These are phyloP conservation scores for Chytriomyces sp. DNA, from an alignment of 192 early-diverging fungal genomes.

Conservation along the genomic window DNA sequence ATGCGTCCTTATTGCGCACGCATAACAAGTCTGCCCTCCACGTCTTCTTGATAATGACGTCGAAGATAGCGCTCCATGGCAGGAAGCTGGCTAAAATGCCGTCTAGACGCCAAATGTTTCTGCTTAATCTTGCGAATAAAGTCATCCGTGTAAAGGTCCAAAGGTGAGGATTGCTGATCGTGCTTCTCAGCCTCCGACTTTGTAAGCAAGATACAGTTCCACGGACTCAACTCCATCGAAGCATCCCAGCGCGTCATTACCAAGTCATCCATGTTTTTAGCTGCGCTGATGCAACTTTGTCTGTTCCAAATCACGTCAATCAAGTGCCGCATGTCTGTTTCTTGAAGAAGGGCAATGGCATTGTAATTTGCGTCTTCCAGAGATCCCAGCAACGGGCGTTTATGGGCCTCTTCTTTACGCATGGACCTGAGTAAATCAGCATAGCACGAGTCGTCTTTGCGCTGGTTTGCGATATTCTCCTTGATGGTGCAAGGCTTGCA, in stretches of 20 bases:
- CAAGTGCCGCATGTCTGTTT: slow-evolving; percentile 60
- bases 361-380: slow-evolving; percentile 44
- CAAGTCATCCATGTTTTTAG: slow-evolving; percentile 47
- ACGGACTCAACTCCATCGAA: slow-evolving; percentile 50
- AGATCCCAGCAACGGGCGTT: slow-evolving; percentile 21
- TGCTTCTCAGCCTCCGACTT: slow-evolving; percentile 61
- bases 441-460: slow-evolving; percentile 59
- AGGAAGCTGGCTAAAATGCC: slow-evolving; percentile 60
- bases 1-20: neutral
- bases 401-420: slow-evolving; percentile 49
- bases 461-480: slow-evolving; percentile 56
- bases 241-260: slow-evolving; percentile 59
- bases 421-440: slow-evolving; percentile 53
- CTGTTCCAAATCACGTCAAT: slow-evolving; percentile 62
- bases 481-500: slow-evolving; percentile 58
- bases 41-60: slow-evolving; percentile 45
- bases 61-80: slow-evolving; percentile 55
- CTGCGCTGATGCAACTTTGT: slow-evolving; percentile 52
- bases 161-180: slow-evolving; percentile 42
- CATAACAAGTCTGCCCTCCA: slow-evolving; percentile 33
- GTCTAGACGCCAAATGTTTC: slow-evolving; percentile 53
- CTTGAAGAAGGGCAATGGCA: slow-evolving; percentile 58
- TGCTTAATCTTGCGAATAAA: slow-evolving; percentile 58
- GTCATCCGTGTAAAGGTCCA: slow-evolving; percentile 53
- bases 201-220: slow-evolving; percentile 64